Evolutionary conservation across 495 filamentous ascomycete species (phyloP).

Genomic region (Pseudomonodictys pantanalensis): DNA sequence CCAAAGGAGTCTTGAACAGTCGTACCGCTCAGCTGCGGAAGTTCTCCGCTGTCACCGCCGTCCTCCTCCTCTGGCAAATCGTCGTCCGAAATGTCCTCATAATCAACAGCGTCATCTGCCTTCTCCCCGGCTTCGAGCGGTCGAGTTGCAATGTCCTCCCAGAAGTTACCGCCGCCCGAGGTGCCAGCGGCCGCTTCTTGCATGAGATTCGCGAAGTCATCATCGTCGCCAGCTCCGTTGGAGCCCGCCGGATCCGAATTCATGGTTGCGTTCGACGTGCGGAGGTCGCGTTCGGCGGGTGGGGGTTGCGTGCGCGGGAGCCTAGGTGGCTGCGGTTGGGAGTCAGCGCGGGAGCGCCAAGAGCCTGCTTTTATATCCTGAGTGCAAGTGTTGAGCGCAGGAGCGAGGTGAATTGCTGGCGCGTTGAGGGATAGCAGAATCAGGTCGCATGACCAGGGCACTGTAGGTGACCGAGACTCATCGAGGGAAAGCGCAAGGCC

Average conservation of each 20-base stretch:
- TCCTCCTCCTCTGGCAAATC: constrained; percentile 68
- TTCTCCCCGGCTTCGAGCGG: constrained; percentile 64
- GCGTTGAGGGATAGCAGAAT: too few relatives aligned
- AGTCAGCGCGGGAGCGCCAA: too few relatives aligned
- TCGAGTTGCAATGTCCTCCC: constrained; percentile 11
- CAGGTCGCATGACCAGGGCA: too few relatives aligned
- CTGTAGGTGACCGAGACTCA: too few relatives aligned
- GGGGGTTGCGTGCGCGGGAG: not conserved
- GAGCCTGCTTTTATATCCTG: too few relatives aligned
- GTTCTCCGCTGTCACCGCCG: constrained; percentile 15
- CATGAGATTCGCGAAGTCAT: constrained; percentile 12
- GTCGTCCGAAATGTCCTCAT: constrained; percentile 76
- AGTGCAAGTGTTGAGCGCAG: too few relatives aligned
- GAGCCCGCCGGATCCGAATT: not conserved
- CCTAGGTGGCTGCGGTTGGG: not conserved
- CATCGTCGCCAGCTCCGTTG: constrained; percentile 16
- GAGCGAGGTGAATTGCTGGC: too few relatives aligned
- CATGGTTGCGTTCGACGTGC: constrained; percentile 20
- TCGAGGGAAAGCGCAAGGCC: too few relatives aligned
- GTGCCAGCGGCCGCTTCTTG: not conserved
- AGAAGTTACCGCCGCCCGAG: constrained; percentile 21
- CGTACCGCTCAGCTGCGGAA: constrained; percentile 35
- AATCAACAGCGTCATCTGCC: constrained; percentile 80
- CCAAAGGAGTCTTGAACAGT: constrained; percentile 23
- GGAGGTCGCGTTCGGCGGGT: constrained; percentile 6